Evolutionary conservation across 495 filamentous ascomycete species (phyloP).

Genomic region (Astrothelium macrocarpum): DNA sequence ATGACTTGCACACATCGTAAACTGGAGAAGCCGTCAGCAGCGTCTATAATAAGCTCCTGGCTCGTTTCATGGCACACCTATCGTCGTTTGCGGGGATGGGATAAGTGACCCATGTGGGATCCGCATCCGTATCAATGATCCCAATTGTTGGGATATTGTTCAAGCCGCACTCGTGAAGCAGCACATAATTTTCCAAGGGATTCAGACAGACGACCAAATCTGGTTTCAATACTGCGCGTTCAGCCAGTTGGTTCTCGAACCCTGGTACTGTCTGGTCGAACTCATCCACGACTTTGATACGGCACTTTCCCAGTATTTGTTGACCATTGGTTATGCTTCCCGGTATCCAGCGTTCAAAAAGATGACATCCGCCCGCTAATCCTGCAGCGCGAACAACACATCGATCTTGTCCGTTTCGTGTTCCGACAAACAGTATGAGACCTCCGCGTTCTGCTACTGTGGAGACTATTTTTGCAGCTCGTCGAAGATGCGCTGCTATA

Average conservation of each 20-base stretch:
- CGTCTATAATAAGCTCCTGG: constrained; percentile 10
- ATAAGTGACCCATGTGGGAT: constrained; percentile 93
- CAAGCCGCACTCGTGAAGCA: constrained; percentile 83
- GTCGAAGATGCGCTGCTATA: constrained; percentile 77
- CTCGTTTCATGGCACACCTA: constrained; percentile 41
- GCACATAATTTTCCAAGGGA: constrained; percentile 78
- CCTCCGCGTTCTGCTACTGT: constrained; percentile 77
- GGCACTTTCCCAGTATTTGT: constrained; percentile 63
- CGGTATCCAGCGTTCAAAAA: constrained; percentile 91
- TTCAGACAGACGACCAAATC: constrained; percentile 92
- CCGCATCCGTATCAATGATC: constrained; percentile 83
- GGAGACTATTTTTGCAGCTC: constrained; percentile 79
- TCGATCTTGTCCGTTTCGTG: constrained; percentile 63
- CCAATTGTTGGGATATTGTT: constrained; percentile 90
- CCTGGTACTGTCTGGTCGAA: constrained; percentile 54
- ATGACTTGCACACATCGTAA: constrained; percentile 71
- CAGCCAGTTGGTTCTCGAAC: constrained; percentile 52
- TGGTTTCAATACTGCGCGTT: constrained; percentile 59
- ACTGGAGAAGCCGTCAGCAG: constrained; percentile 35
- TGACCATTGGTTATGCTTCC: constrained; percentile 89
- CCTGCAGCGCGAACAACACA: constrained; percentile 72
- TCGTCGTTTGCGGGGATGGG: constrained; percentile 96
- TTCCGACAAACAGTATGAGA: constrained; percentile 84
- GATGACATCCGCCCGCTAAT: constrained; percentile 68
- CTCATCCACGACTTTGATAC: constrained; percentile 60